A percentile compares a stretch with the other conserved stretches of the same genome.
These are phyloP conservation scores for Ophiostoma sp. DNA, from an alignment of 2,329 filamentous ascomycete species.

Conservation along the genomic window DNA sequence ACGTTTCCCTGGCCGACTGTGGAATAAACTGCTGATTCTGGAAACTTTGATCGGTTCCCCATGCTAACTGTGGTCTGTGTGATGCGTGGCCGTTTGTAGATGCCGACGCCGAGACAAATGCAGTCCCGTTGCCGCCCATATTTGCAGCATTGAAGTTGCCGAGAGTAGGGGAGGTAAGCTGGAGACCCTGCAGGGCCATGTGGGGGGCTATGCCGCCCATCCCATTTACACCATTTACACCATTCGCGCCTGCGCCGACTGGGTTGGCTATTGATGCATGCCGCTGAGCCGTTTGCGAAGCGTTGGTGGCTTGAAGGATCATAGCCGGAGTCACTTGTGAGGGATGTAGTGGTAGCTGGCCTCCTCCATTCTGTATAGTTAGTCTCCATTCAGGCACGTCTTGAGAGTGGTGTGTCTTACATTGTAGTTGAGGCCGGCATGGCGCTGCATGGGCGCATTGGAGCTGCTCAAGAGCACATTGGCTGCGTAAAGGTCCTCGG, in stretches of 20 bases:
- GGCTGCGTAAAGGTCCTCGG: slow-evolving; percentile 55
- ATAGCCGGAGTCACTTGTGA: slow-evolving; percentile 4
- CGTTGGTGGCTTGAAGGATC: slow-evolving; percentile 1
- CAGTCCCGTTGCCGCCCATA: not conserved
- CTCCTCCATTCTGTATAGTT: not conserved
- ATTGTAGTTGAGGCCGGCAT: slow-evolving; percentile 14
- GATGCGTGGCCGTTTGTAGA: not conserved
- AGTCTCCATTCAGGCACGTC: not conserved
- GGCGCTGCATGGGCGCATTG: slow-evolving; percentile 27
- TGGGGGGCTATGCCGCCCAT: not conserved
- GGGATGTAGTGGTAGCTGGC: not conserved
- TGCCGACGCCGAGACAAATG: not conserved
- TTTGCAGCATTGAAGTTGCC: not conserved
- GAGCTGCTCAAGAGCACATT: slow-evolving; percentile 45
- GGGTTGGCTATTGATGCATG: slow-evolving; percentile 9
- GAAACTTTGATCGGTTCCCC: slow-evolving; percentile 64
- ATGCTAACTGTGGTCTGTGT: slow-evolving; percentile 31
- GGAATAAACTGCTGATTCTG: slow-evolving; percentile 50
- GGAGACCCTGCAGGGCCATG: not conserved
- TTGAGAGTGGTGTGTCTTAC: not conserved
- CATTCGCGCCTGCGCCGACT: not conserved
- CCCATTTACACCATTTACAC: not conserved
- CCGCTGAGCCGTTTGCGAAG: not conserved
- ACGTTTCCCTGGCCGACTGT: slow-evolving; percentile 51
- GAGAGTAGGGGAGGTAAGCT: not conserved